These are phyloP conservation scores for Tylopilus plumbeoviolaceoides DNA, from an alignment of 768 basidiomycete genomes.

Conservation along the genomic window DNA sequence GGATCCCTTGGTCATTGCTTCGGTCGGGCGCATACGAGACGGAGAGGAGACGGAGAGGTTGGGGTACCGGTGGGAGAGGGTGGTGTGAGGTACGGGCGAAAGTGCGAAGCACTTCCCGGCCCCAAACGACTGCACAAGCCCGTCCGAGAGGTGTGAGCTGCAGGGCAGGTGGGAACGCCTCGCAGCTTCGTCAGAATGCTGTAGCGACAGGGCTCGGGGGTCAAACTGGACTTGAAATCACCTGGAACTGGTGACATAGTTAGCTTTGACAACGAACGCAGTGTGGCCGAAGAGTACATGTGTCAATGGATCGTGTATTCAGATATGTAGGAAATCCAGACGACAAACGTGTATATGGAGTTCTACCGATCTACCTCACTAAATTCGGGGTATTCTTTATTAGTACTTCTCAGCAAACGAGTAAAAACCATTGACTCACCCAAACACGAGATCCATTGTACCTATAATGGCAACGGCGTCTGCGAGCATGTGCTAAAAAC, in stretches of 20 bases:
- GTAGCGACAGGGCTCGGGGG: no score
- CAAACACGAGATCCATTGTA: conserved; percentile 97
- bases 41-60: no score
- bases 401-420: neutral
- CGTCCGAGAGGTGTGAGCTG: no score
- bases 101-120: no score
- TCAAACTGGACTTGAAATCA: neutral
- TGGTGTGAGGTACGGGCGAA: no score
- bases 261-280: neutral
- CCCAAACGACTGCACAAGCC: no score
- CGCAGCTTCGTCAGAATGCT: no score
- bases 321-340: neutral
- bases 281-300: neutral
- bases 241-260: no score
- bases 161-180: no score
- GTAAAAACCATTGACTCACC: conserved; percentile 48
- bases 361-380: conserved; percentile 34
- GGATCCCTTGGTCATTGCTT: no score
- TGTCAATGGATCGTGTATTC: conserved; percentile 8
- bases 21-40: no score
- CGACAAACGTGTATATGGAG: conserved; percentile 4
- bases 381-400: neutral
- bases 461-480: conserved; percentile 97
- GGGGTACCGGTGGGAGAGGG: no score
- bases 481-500: conserved; percentile 76